Conservation (phyloP, 176 grass and related monocot genomes). For the bread wheat (Triticum aestivum) region DNA sequence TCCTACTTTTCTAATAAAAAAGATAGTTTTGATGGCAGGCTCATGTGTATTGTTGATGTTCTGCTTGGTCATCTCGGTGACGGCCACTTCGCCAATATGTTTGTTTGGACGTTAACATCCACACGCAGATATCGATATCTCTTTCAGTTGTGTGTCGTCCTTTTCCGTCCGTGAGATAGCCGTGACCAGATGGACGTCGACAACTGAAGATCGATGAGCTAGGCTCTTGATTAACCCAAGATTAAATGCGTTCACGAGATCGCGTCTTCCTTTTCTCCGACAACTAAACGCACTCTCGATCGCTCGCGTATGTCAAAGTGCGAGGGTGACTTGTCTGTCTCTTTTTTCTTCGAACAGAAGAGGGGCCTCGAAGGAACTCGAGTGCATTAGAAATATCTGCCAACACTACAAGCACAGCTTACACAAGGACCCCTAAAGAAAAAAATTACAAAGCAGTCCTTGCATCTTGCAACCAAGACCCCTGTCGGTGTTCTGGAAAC, state of each 20-base stretch:
- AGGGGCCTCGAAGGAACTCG: too few relatives aligned
- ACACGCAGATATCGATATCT: not conserved
- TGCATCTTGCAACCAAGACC: too few relatives aligned
- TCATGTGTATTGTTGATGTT: too few relatives aligned
- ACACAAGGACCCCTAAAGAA: too few relatives aligned
- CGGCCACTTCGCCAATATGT: conserved; percentile 7
- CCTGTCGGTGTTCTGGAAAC: too few relatives aligned
- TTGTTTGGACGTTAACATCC: conserved; percentile 18
- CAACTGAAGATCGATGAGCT: not conserved
- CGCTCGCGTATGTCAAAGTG: not conserved
- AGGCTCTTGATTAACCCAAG: too few relatives aligned
- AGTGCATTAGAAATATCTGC: too few relatives aligned
- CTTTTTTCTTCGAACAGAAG: too few relatives aligned
- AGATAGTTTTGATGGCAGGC: too few relatives aligned
- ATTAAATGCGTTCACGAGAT: conserved; percentile 11
- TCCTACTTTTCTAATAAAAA: too few relatives aligned
- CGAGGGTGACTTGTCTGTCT: not conserved
- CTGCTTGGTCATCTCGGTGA: not conserved
- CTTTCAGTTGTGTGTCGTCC: not conserved
- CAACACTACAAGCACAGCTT: too few relatives aligned
- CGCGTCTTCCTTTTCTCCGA: conserved; percentile 32
- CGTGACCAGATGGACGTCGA: conserved; percentile 1
- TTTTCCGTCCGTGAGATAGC: conserved; percentile 27
- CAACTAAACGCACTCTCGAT: conserved; percentile 30
- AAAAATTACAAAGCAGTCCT: too few relatives aligned